A percentile compares a stretch with the other conserved stretches of the same genome.
These are phyloP conservation scores for Pythium guiyangense DNA, from an alignment of 352 stramenopile species.

Conservation along the genomic window DNA sequence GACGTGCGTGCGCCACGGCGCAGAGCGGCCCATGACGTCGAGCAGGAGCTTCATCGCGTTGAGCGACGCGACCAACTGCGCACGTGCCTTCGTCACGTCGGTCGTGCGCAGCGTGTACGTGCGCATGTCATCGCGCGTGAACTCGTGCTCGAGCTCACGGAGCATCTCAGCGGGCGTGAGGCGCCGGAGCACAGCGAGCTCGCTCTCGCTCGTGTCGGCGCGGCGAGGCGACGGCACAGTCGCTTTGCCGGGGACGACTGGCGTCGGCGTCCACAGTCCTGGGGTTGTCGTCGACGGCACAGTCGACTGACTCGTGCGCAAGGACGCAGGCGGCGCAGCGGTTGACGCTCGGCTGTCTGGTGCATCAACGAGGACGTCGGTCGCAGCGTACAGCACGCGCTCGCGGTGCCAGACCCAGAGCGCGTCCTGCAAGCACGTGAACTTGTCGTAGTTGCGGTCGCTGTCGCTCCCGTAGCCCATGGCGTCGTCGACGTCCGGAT, in stretches of 20 bases:
- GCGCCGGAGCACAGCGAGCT: slow-evolving; percentile 27
- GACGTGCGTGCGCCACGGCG: slow-evolving; percentile 55
- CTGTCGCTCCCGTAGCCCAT: slow-evolving; percentile 28
- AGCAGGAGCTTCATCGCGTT: slow-evolving; percentile 42
- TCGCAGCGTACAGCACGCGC: slow-evolving; percentile 52
- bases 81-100: slow-evolving; percentile 22
- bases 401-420: slow-evolving; percentile 68
- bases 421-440: slow-evolving; percentile 76
- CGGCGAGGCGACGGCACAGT: no score
- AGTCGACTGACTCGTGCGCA: not conserved
- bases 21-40: slow-evolving; percentile 48
- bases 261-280: no score
- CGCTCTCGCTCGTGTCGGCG: slow-evolving; percentile 4
- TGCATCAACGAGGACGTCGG: slow-evolving; percentile 20
- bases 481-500: slow-evolving; percentile 39
- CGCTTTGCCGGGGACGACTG: no score
- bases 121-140: slow-evolving; percentile 28
- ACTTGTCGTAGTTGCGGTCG: slow-evolving; percentile 75
- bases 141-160: slow-evolving; percentile 28
- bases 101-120: slow-evolving; percentile 24
- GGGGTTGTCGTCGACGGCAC: no score
- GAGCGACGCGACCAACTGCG: slow-evolving; percentile 46
- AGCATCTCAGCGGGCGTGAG: slow-evolving; percentile 26
- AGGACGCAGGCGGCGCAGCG: not conserved
- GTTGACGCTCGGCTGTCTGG: not conserved